Evolutionary conservation across 169 alveolate genomes (phyloP), one percentile per base, ranked within the genome.

Genomic region (Plasmodium knowlesi): DNA sequence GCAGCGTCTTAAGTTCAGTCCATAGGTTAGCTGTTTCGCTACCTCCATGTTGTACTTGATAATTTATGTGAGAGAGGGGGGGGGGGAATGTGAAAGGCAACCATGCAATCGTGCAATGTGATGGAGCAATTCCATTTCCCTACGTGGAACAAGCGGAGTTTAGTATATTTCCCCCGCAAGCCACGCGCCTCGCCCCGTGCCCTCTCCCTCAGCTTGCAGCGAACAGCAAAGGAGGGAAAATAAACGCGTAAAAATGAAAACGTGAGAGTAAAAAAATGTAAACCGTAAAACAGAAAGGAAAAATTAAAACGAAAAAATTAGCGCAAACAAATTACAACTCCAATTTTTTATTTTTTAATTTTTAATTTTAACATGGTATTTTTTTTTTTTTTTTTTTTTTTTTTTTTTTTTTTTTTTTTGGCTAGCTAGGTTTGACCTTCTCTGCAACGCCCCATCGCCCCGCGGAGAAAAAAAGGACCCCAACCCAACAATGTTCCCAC

Each of bases 11-110:
- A 91, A 43, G 72, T 91, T 91, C 53, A 91, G 41, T 1, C 95
- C 95, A 28, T 71, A 82, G 25, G 92, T 91, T 37, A 91, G 22
- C 16, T 91, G 19, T 30, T 71, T 91, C 8, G 61, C 43, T 71
- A 91, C 67, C 73, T 91, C 95, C 95, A 91, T 91, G 73, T 28
- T 78, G 41, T 41, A 6, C 61, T 30, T 32, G 2, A 9, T 4
- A 2, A 3, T 3, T 0, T 46, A 46, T 0, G 37, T 2, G 74
- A 12, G 74, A 34, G 53, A n/a, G n/a, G n/a, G n/a, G n/a, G n/a
- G n/a, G n/a, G n/a, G n/a, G n/a, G n/a, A n/a, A n/a, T n/a, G n/a
- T n/a, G 39, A 32, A 32, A 3, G 39, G 39, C n/a, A 9, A 43
- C 54, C 54, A 43, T 10, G n/a, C 54, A 43, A 43, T 43, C n/a